phyloP scores from a whole-genome alignment of 805 yeast genomes.

The Zygosaccharomyces pseudorouxii region DNA sequence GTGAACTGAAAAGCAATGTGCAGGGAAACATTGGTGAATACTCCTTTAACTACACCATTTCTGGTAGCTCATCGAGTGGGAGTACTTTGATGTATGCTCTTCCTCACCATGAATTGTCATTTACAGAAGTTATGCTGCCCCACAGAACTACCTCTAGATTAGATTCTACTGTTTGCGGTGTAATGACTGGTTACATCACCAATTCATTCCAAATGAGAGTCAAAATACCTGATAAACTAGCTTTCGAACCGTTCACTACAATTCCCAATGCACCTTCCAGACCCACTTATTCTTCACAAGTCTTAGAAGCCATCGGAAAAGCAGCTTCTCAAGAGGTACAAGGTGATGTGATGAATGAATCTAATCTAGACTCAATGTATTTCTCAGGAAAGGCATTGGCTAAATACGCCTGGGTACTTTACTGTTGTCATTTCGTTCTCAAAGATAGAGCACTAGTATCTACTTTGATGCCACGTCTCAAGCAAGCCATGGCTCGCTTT shows the following conservation, averaged over 20 bases:
- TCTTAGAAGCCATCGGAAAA: slow-evolving; percentile 29
- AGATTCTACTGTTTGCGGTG: slow-evolving; percentile 49
- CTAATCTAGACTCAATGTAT: slow-evolving; percentile 77
- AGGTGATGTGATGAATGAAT: slow-evolving; percentile 40
- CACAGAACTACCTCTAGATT: slow-evolving; percentile 26
- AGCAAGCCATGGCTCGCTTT: slow-evolving; percentile 65
- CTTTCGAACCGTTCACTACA: slow-evolving; percentile 43
- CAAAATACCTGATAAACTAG: slow-evolving; percentile 40
- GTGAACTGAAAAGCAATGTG: slow-evolving; percentile 41
- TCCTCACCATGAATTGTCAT: slow-evolving; percentile 57
- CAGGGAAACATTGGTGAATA: slow-evolving; percentile 39
- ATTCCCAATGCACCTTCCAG: slow-evolving; percentile 26
- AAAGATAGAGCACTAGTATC: slow-evolving; percentile 50
- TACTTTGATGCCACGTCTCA: slow-evolving; percentile 51
- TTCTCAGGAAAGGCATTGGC: slow-evolving; percentile 83
- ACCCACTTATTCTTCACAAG: slow-evolving; percentile 29
- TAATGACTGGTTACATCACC: slow-evolving; percentile 44
- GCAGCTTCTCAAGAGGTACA: slow-evolving; percentile 37
- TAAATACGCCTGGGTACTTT: slow-evolving; percentile 83
- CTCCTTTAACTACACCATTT: slow-evolving; percentile 39
- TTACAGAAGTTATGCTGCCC: slow-evolving; percentile 33
- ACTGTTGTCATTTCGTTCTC: slow-evolving; percentile 63
- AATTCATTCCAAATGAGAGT: slow-evolving; percentile 41
- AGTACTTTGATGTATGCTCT: slow-evolving; percentile 52
- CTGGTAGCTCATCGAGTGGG: slow-evolving; percentile 46